phyloP scores from a whole-genome alignment of 495 filamentous ascomycete species.

The Aspergillus egyptiacus region DNA sequence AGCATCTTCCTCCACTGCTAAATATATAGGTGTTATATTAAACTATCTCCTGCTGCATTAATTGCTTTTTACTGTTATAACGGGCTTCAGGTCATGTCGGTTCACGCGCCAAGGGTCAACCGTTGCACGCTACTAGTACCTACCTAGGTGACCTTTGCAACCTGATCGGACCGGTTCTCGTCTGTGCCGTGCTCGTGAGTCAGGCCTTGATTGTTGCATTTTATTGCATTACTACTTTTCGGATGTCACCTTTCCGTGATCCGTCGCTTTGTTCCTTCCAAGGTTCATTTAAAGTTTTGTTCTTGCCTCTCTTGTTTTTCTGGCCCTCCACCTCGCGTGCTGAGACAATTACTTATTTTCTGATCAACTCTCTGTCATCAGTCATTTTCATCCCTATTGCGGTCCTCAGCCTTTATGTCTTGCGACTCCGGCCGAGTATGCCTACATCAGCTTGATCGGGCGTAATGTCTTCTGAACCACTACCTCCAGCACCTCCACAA shows the following conservation, averaged over 20 bases:
- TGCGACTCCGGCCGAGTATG: conserved; percentile 1
- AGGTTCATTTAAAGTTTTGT: background rate
- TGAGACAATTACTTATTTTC: background rate
- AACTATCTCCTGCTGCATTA: too few relatives aligned
- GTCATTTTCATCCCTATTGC: background rate
- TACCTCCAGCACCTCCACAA: conserved; percentile 22
- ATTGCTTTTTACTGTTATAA: too few relatives aligned
- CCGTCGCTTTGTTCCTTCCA: background rate
- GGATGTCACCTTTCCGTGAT: conserved; percentile 10
- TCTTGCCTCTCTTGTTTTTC: background rate
- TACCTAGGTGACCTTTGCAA: background rate
- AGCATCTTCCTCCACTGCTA: too few relatives aligned
- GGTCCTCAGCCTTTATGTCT: background rate
- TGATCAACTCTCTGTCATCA: background rate
- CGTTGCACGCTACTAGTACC: too few relatives aligned
- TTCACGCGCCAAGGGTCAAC: too few relatives aligned
- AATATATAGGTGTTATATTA: too few relatives aligned
- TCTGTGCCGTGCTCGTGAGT: conserved; percentile 3
- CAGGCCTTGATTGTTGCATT: background rate
- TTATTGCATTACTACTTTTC: background rate
- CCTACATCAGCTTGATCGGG: background rate
- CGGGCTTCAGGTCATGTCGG: too few relatives aligned
- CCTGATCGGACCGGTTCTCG: conserved; percentile 7
- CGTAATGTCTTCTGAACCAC: conserved; percentile 9
- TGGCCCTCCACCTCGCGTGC: background rate